Evolutionary conservation across 2,329 filamentous ascomycete genomes (phyloP).

Genomic region (Xylaria polymorpha): DNA sequence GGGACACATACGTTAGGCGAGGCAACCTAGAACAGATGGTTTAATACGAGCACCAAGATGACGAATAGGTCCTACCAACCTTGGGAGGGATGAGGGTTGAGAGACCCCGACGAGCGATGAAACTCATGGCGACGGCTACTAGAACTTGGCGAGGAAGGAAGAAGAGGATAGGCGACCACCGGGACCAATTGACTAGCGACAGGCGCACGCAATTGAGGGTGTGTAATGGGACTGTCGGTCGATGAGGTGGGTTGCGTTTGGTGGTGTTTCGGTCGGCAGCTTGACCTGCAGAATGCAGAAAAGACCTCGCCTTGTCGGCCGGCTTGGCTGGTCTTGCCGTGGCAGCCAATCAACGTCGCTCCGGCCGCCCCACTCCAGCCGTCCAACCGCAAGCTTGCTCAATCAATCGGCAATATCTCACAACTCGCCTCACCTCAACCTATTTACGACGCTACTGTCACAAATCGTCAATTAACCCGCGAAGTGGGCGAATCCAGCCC

Average conservation of each 20-base stretch:
- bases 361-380: slow-evolving; percentile 41
- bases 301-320: slow-evolving; percentile 60
- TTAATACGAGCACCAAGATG: slow-evolving; percentile 33
- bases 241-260: slow-evolving; percentile 39
- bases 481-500: slow-evolving; percentile 18
- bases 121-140: slow-evolving; percentile 81
- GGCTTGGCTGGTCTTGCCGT: slow-evolving; percentile 51
- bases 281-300: slow-evolving; percentile 57
- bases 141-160: slow-evolving; percentile 42
- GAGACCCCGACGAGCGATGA: slow-evolving; percentile 87
- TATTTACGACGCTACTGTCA: background rate
- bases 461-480: slow-evolving; percentile 30
- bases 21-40: slow-evolving; percentile 72
- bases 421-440: slow-evolving; percentile 11
- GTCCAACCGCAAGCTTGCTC: slow-evolving; percentile 21
- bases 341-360: slow-evolving; percentile 48
- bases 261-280: slow-evolving; percentile 37
- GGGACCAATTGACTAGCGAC: slow-evolving; percentile 52
- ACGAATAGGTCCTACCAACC: slow-evolving; percentile 62
- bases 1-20: slow-evolving; percentile 79
- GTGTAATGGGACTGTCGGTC: slow-evolving; percentile 41
- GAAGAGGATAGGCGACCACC: slow-evolving; percentile 48
- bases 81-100: slow-evolving; percentile 99
- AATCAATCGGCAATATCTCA: background rate
- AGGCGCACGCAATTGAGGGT: slow-evolving; percentile 46